Percentiles rank a stretch among this genome's conserved stretches.
Conservation (phyloP, 2,329 filamentous ascomycete species). For the Pyrenochaeta sp. region DNA sequence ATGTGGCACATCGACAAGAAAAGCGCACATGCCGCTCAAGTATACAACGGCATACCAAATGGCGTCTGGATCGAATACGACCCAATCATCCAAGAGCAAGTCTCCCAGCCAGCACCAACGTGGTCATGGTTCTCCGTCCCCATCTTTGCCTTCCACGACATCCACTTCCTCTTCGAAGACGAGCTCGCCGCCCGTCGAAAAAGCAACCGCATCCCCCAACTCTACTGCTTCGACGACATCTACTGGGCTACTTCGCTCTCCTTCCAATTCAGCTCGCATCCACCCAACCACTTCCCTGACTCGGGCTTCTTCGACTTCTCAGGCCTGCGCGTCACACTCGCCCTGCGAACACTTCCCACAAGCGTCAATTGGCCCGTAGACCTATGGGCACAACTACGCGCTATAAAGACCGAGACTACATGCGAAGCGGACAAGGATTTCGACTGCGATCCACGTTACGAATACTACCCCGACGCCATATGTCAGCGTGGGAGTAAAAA, state of each 20-base stretch:
- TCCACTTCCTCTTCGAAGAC: conserved; percentile 1
- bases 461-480: conserved; percentile 7
- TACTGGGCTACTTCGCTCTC: background rate
- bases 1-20: conserved; percentile 16
- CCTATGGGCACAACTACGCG: background rate
- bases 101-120: no score
- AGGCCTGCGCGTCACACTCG: background rate
- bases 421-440: background rate
- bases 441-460: conserved; percentile 1
- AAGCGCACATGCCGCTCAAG: background rate
- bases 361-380: background rate
- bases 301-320: conserved; percentile 2
- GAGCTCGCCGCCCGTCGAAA: conserved; percentile 1
- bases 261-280: background rate
- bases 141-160: conserved; percentile 5
- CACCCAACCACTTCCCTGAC: background rate
- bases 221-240: conserved; percentile 4
- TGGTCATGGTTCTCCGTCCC: conserved; percentile 18
- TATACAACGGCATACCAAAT: background rate
- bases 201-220: background rate
- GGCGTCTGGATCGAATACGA: background rate
- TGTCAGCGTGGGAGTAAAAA: background rate
- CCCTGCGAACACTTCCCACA: background rate
- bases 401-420: background rate
- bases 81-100: background rate